Percentiles rank a stretch among this genome's conserved stretches.
These are phyloP conservation scores for Goniomonas avonlea DNA, from an alignment of 78 protist species.

Conservation along the genomic window DNA sequence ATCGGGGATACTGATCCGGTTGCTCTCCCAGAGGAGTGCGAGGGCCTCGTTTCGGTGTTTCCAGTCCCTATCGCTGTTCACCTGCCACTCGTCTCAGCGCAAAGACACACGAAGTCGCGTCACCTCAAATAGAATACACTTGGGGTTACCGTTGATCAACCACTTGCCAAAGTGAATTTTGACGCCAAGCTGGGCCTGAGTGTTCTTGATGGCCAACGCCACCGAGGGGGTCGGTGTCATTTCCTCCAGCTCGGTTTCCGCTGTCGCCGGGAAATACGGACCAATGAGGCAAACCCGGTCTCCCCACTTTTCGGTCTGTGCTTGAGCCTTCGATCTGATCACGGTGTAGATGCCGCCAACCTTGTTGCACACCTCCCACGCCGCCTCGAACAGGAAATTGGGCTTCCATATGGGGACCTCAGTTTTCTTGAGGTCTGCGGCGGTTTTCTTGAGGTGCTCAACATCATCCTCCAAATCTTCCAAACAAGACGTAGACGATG, in stretches of 20 bases:
- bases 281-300: constrained; percentile 55
- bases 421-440: neutral
- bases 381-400: constrained; percentile 21
- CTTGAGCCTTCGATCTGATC: constrained; percentile 65
- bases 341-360: constrained; percentile 87
- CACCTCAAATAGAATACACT: no score
- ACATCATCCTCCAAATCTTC: neutral
- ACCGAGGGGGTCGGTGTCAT: constrained; percentile 35
- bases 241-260: constrained; percentile 67
- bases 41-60: no score
- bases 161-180: constrained; percentile 70
- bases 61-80: no score
- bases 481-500: neutral
- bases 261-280: constrained; percentile 52
- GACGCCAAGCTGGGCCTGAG: constrained; percentile 54
- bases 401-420: neutral
- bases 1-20: neutral
- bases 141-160: constrained; percentile 62
- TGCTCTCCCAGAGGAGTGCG: no score
- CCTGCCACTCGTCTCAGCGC: no score
- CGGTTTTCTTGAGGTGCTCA: neutral
- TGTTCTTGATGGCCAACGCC: constrained; percentile 37
- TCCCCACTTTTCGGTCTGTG: constrained; percentile 6
- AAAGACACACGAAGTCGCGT: no score
- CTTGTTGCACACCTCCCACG: constrained; percentile 49